Evolutionary conservation across 2,329 filamentous ascomycete species (phyloP).

Genomic region (Thermoascus crustaceus): DNA sequence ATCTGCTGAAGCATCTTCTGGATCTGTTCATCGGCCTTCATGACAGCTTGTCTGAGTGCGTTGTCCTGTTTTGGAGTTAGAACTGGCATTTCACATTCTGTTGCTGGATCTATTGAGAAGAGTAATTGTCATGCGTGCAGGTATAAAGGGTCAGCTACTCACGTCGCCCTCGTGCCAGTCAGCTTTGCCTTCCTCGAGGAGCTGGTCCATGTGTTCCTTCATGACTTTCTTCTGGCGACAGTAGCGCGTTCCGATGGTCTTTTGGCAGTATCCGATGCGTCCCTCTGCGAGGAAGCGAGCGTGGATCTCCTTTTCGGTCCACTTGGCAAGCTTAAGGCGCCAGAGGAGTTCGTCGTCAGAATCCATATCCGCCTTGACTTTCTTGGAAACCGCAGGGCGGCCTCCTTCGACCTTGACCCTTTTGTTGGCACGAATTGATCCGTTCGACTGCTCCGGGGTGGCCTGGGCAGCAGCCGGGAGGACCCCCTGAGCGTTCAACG

Average conservation of each 20-base stretch:
- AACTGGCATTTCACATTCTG: neutral
- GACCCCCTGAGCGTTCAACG: too few relatives aligned
- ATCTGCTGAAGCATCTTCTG: constrained; percentile 23
- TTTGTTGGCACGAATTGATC: constrained; percentile 26
- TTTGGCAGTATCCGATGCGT: constrained; percentile 36
- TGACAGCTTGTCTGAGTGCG: constrained; percentile 33
- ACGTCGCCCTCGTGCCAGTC: constrained; percentile 46
- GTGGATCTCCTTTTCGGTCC: constrained; percentile 38
- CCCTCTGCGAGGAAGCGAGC: constrained; percentile 35
- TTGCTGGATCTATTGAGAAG: neutral
- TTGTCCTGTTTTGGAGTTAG: constrained; percentile 29
- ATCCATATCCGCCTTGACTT: constrained; percentile 37
- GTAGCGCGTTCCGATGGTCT: constrained; percentile 43
- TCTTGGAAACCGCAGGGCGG: constrained; percentile 35
- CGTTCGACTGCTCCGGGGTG: neutral
- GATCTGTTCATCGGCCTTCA: constrained; percentile 36
- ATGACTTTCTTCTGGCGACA: constrained; percentile 37
- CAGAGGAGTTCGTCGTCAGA: constrained; percentile 38
- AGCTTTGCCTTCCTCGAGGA: constrained; percentile 39
- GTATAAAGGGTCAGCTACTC: constrained; percentile 9
- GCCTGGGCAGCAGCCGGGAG: too few relatives aligned
- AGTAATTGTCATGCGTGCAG: neutral
- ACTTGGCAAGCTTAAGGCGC: constrained; percentile 23
- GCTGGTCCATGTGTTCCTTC: constrained; percentile 36
- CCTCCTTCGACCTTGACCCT: constrained; percentile 41